Evolutionary conservation across 192 early-diverging fungal species (phyloP).

Genomic region (Phycomyces nitens): DNA sequence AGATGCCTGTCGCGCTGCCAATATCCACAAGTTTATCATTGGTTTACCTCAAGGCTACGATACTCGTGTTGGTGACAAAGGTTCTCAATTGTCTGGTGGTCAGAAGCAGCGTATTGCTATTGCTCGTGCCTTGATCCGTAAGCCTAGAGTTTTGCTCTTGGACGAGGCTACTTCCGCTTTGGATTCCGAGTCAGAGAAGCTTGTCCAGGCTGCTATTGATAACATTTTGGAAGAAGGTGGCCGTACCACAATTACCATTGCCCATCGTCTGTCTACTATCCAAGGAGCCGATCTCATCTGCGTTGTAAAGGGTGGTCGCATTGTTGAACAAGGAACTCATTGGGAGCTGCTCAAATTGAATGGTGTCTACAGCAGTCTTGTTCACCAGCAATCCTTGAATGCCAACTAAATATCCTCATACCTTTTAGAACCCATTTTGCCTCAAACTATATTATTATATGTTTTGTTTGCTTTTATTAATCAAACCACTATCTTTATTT

Average conservation of each 20-base stretch:
- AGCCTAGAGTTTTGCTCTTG: slow-evolving; percentile 79
- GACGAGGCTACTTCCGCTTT: slow-evolving; percentile 82
- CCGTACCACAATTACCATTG: slow-evolving; percentile 73
- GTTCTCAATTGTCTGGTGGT: slow-evolving; percentile 59
- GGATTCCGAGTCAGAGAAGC: slow-evolving; percentile 67
- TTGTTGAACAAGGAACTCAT: slow-evolving; percentile 63
- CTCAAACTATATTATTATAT: no score
- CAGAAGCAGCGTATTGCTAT: slow-evolving; percentile 86
- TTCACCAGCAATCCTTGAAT: slow-evolving; percentile 61
- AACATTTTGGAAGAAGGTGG: slow-evolving; percentile 54
- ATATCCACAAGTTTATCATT: slow-evolving; percentile 60
- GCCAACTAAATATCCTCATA: slow-evolving; percentile 12
- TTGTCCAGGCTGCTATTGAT: slow-evolving; percentile 69
- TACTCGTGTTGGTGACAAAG: slow-evolving; percentile 68
- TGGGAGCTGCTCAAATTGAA: slow-evolving; percentile 54
- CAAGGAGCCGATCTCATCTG: slow-evolving; percentile 63
- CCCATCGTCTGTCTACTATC: slow-evolving; percentile 71
- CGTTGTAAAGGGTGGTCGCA: slow-evolving; percentile 65
- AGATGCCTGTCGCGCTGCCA: slow-evolving; percentile 49
- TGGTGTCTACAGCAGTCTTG: slow-evolving; percentile 58
- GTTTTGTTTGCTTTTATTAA: no score
- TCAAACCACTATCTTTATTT: no score
- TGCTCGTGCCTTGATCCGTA: slow-evolving; percentile 83
- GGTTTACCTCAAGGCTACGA: slow-evolving; percentile 60
- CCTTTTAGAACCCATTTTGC: no score